Conservation (phyloP, 352 stramenopile genomes). For the Pythium dissimile region DNA sequence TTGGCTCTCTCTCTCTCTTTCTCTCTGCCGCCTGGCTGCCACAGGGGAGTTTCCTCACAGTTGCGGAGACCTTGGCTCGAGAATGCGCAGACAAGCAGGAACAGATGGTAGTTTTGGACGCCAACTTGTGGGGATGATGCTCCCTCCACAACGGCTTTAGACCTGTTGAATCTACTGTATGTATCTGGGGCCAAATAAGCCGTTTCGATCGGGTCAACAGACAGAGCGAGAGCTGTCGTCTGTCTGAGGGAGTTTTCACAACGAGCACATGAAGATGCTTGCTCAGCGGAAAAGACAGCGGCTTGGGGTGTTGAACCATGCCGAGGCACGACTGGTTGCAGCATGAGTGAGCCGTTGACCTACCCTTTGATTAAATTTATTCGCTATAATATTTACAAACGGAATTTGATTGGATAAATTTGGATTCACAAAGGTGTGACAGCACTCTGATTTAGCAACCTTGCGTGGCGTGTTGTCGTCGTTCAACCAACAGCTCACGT, state of each 20-base stretch:
- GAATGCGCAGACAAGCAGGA: not conserved
- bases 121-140: constrained; percentile 4
- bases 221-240: not conserved
- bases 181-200: not conserved
- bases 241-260: not conserved
- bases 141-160: not conserved
- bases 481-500: constrained; percentile 1
- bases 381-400: no score
- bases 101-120: not conserved
- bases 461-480: constrained; percentile 2
- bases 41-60: constrained; percentile 4
- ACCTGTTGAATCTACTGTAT: not conserved
- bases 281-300: constrained; percentile 1
- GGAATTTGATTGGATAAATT: not conserved
- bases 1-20: no score
- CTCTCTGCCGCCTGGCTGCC: constrained; percentile 6
- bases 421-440: not conserved
- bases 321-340: not conserved
- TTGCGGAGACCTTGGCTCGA: not conserved
- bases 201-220: not conserved
- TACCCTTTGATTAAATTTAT: not conserved
- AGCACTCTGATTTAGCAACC: constrained; percentile 3
- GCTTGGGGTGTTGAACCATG: constrained; percentile 4
- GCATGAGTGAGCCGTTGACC: not conserved
- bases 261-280: constrained; percentile 2